Evolutionary conservation across 2,329 filamentous ascomycete species (phyloP), one percentile per base, ranked within the genome.

Genomic region (Penicillium glabrum): DNA sequence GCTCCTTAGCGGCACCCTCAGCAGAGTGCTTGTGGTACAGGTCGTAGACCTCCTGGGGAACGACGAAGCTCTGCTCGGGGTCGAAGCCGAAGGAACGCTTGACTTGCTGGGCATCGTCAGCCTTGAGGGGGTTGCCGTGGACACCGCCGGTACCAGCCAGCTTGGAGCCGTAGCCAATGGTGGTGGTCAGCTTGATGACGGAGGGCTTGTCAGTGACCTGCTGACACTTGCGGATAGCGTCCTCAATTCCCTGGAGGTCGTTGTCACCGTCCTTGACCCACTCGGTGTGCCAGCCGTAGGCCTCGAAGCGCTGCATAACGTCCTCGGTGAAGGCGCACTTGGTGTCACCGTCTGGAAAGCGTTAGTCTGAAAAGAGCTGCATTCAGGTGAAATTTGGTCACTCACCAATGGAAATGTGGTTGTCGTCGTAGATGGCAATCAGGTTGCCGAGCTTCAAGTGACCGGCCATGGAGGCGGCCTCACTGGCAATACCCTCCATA

Each of bases 401-500:
- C 83, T 74, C 74, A 87, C 86, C 85, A 69, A 88, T 88, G 66
- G 86, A 96, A 75, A 99, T 98, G 79, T 96, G 90, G 86, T 99
- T 99, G 84, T 99, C 95, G 75, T 99, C 95, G 79, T 93, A 99
- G 80, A 99, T 85, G 79, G 86, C 87, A 79, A 98, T 98, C 73
- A 99, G 84, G 85, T 98, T 99, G 75, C 93, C 95, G 65, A 99
- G 87, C 85, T 98, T 90, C 78, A 98, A 85, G 83, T 99, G 95
- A 74, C 95, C 95, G 68, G 95, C 95, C 68, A 92, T 85, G 60
- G 92, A 96, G 68, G 85, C 91, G 71, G 95, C 93, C 83, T 99
- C 95, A 74, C 86, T 86, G 67, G 95, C 91, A 82, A 99, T 85
- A 84, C 95, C 95, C 84, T 99, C 95, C 93, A 96, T 96, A 80